Evolutionary conservation across 306 rosid species (phyloP), one percentile per base, ranked within the genome.

Genomic region (Astragalus glycyphyllos): DNA sequence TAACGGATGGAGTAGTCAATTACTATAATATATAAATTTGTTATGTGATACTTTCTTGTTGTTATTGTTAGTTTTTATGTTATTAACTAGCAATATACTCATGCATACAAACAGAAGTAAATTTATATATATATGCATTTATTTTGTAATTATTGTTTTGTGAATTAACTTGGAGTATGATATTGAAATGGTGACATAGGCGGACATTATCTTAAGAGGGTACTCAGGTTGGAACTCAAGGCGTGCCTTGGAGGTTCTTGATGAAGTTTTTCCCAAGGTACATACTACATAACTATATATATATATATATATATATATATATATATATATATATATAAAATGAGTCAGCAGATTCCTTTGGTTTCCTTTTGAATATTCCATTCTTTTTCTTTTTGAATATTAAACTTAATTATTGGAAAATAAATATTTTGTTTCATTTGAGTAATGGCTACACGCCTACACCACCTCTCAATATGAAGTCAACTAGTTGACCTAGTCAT

Each of bases 181-280:
- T 64, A 12, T 60, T 53, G 15, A 7, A 40, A 40, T 69, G 77
- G 34, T 6, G 3, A 20, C 13, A 93, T 63, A 93, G 98, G 97
- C 94, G 0, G 94, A 93, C 56, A 75, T 90, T 48, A 10, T 88
- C 15, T 8, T 88, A 59, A 75, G 97, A 56, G 98, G 98, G 32
- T 93, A 93, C 14, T 57, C 72, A 3, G 96, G 90, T 29, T 93
- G 98, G 98, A 93, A 88, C 74, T 86, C 98, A 58, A 87, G 94
- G 68, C 86, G 84, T 11, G 98, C 89, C 78, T 60, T 90, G 45
- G 80, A 69, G 72, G 89, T 93, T 80, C 17, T 90, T 2, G 88
- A 89, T 66, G 78, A 88, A 71, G 57, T 90, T 74, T 90, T 93
- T 13, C 97, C 97, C 0, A 85, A 87, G 96, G 93, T 88, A 68